Conservation (phyloP, 352 stramenopile genomes). For the Pythium oligandrum region DNA sequence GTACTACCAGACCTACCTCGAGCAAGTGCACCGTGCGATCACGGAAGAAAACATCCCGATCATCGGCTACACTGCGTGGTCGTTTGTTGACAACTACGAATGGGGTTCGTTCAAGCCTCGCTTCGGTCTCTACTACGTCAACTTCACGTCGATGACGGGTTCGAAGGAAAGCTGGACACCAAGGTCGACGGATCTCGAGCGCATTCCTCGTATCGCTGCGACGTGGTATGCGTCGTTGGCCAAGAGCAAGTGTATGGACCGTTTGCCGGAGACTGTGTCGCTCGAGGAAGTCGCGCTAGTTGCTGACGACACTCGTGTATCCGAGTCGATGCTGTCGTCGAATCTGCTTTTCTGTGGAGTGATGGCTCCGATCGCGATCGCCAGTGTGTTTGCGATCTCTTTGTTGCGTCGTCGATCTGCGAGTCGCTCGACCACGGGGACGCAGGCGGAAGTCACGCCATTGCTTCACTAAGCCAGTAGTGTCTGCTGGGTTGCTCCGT, state of each 20-base stretch:
- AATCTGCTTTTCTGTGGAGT: slow-evolving; percentile 2
- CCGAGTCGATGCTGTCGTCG: neutral
- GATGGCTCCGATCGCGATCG: neutral
- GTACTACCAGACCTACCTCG: slow-evolving; percentile 54
- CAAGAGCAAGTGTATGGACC: slow-evolving; percentile 55
- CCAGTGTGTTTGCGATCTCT: neutral
- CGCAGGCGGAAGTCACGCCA: slow-evolving; percentile 1
- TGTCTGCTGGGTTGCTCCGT: no score
- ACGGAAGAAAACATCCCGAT: slow-evolving; percentile 62
- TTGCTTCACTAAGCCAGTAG: slow-evolving; percentile 1
- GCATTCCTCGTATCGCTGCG: slow-evolving; percentile 39
- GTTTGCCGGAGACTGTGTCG: neutral
- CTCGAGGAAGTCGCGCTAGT: no score
- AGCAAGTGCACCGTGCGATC: slow-evolving; percentile 57
- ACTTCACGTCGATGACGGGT: slow-evolving; percentile 35
- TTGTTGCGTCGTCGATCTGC: neutral
- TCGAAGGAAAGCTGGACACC: slow-evolving; percentile 25
- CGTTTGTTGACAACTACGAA: slow-evolving; percentile 94
- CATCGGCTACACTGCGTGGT: slow-evolving; percentile 92
- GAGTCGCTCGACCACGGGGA: neutral
- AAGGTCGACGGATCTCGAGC: slow-evolving; percentile 22
- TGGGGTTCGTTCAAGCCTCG: slow-evolving; percentile 76
- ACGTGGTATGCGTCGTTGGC: slow-evolving; percentile 54
- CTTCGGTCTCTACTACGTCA: slow-evolving; percentile 66
- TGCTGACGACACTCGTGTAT: no score